phyloP scores from a whole-genome alignment of 2,329 filamentous ascomycete species.

The Raffaelea ambrosiae region DNA sequence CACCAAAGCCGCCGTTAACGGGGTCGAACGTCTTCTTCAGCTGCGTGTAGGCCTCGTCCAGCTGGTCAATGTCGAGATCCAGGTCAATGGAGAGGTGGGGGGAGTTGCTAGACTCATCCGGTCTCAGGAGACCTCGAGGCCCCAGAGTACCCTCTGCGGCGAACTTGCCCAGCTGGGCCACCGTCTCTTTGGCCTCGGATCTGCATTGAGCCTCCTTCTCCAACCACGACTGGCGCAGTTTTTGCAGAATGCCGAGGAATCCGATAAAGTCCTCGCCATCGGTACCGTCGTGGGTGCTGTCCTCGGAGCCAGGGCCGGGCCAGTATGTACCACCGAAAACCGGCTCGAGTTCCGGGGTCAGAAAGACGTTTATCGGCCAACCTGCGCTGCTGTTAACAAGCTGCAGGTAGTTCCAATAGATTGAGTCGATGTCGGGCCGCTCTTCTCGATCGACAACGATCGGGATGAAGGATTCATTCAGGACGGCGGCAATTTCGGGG shows the following conservation, averaged over 20 bases:
- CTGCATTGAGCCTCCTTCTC: slow-evolving; percentile 78
- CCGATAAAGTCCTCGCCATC: slow-evolving; percentile 55
- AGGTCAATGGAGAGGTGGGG: slow-evolving; percentile 38
- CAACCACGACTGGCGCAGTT: slow-evolving; percentile 67
- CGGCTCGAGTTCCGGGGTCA: slow-evolving; percentile 86
- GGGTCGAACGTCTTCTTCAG: slow-evolving; percentile 75
- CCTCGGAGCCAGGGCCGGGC: slow-evolving; percentile 64
- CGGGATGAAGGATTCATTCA: slow-evolving; percentile 84
- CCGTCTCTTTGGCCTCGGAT: slow-evolving; percentile 74
- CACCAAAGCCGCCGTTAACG: slow-evolving; percentile 69
- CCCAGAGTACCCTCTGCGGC: slow-evolving; percentile 75
- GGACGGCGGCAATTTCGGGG: slow-evolving; percentile 64
- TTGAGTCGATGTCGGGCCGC: slow-evolving; percentile 84
- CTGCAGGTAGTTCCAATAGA: slow-evolving; percentile 98
- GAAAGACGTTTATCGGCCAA: slow-evolving; percentile 94
- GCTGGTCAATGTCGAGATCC: slow-evolving; percentile 75
- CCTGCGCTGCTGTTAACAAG: slow-evolving; percentile 84
- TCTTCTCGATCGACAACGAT: slow-evolving; percentile 92
- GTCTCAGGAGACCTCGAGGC: slow-evolving; percentile 22
- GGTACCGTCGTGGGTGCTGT: slow-evolving; percentile 29
- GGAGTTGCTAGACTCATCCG: slow-evolving; percentile 16
- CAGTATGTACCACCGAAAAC: slow-evolving; percentile 97
- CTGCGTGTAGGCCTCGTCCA: slow-evolving; percentile 82
- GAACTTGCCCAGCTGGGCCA: slow-evolving; percentile 74
- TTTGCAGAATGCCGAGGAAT: slow-evolving; percentile 75